These are phyloP conservation scores for Neoarthrinium moseri DNA, from an alignment of 2,329 filamentous ascomycete genomes.

Conservation along the genomic window DNA sequence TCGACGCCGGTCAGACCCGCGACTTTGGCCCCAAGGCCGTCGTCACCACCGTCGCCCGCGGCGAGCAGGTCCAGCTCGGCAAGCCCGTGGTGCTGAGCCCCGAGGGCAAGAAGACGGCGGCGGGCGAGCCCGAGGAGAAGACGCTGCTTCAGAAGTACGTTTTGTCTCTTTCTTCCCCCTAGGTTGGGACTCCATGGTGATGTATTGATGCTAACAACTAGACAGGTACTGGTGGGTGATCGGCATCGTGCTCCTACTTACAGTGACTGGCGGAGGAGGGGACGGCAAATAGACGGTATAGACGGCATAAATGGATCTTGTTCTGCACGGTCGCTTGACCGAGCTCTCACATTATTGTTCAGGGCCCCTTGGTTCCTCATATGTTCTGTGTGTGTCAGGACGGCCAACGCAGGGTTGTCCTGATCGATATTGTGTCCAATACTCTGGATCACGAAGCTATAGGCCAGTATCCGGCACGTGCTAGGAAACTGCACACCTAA, in stretches of 20 bases:
- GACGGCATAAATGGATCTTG: background rate
- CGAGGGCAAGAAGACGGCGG: conserved; percentile 60
- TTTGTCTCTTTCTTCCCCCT: background rate
- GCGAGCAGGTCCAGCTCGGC: conserved; percentile 59
- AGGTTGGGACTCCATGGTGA: background rate
- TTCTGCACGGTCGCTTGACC: no score
- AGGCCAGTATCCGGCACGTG: no score
- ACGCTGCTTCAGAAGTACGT: conserved; percentile 65
- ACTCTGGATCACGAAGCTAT: no score
- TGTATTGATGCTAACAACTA: conserved; percentile 30
- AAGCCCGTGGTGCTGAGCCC: conserved; percentile 61
- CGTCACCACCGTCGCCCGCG: conserved; percentile 45
- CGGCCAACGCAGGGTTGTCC: no score
- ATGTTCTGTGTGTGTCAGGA: no score
- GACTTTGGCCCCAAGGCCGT: conserved; percentile 63
- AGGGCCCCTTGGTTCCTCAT: no score
- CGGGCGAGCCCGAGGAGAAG: conserved; percentile 57
- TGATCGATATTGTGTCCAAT: no score
- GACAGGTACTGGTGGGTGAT: conserved; percentile 67
- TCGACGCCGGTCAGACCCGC: conserved; percentile 63
- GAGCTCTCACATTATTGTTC: no score
- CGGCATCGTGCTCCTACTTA: conserved; percentile 50
- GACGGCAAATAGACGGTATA: conserved; percentile 43
- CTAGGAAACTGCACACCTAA: no score
- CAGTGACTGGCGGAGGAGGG: conserved; percentile 50